Evolutionary conservation across 73 alveolate genomes (phyloP).

Genomic region (Stentor roeselii): DNA sequence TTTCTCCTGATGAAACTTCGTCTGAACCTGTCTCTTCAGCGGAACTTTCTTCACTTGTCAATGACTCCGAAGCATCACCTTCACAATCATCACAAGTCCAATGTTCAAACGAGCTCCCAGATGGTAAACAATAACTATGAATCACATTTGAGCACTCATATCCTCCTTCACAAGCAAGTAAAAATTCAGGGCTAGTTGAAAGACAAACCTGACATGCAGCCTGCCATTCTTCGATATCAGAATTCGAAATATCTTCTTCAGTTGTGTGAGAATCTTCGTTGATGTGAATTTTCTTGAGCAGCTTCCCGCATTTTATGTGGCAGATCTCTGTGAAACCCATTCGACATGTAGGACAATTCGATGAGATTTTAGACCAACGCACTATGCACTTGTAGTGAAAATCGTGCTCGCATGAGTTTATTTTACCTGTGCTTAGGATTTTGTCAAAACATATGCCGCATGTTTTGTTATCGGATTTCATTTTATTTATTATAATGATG

Average conservation of each 20-base stretch:
- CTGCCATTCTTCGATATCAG: constrained; percentile 1
- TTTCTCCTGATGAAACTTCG: neutral
- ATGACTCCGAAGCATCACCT: neutral
- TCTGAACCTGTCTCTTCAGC: neutral
- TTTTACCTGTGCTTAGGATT: neutral
- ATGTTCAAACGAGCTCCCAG: neutral
- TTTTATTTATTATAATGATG: too few species aligned
- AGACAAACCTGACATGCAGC: neutral
- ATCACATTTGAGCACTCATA: neutral
- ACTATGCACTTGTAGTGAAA: neutral
- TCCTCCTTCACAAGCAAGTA: neutral
- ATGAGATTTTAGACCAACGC: neutral
- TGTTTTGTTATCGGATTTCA: neutral
- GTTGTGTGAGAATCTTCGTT: constrained; percentile 6
- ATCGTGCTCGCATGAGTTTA: neutral
- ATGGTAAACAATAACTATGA: neutral
- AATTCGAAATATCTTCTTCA: neutral
- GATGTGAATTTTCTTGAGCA: neutral
- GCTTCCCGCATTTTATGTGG: neutral
- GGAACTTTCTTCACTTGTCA: neutral
- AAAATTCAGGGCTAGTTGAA: neutral
- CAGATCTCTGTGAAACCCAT: neutral
- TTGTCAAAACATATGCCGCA: neutral
- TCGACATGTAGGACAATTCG: neutral
- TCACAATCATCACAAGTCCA: neutral